A percentile compares a stretch with the other conserved stretches of the same genome.
These are phyloP conservation scores for Zymoseptoria ardabiliae DNA, from an alignment of 2,329 filamentous ascomycete genomes.

Conservation along the genomic window DNA sequence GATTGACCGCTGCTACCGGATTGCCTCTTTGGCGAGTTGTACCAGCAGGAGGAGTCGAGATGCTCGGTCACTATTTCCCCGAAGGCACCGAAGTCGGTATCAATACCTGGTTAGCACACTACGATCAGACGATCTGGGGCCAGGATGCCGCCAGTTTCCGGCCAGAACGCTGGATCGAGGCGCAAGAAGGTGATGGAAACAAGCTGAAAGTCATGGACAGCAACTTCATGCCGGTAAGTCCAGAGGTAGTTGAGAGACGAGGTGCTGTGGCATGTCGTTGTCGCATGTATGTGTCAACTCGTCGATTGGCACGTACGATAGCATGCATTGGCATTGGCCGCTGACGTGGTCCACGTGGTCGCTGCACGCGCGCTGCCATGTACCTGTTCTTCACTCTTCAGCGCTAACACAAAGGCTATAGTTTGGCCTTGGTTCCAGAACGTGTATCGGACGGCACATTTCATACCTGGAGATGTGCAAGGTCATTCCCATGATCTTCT, in stretches of 20 bases:
- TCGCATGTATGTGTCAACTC: too few species aligned
- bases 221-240: conserved; percentile 8
- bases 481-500: conserved; percentile 25
- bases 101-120: conserved; percentile 18
- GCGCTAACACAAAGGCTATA: neutral
- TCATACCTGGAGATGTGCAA: conserved; percentile 27
- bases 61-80: conserved; percentile 35
- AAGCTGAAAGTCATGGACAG: conserved; percentile 31
- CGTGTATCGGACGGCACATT: conserved; percentile 30
- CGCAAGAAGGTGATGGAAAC: conserved; percentile 11
- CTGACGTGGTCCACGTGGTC: neutral
- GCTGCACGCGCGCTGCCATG: neutral
- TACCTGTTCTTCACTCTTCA: conserved; percentile 1
- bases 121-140: conserved; percentile 18
- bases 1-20: conserved; percentile 17
- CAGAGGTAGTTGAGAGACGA: too few species aligned
- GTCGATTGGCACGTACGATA: too few species aligned
- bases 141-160: conserved; percentile 12
- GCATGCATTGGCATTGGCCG: too few species aligned
- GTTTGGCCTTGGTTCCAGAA: conserved; percentile 32
- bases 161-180: conserved; percentile 21
- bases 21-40: conserved; percentile 14
- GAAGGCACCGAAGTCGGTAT: conserved; percentile 34
- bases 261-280: too few species aligned
- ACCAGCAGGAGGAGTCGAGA: conserved; percentile 10